Base-by-base conservation (phyloP, 1,284 basidiomycete species). In the Apiotrichum veenhuisii region DNA sequence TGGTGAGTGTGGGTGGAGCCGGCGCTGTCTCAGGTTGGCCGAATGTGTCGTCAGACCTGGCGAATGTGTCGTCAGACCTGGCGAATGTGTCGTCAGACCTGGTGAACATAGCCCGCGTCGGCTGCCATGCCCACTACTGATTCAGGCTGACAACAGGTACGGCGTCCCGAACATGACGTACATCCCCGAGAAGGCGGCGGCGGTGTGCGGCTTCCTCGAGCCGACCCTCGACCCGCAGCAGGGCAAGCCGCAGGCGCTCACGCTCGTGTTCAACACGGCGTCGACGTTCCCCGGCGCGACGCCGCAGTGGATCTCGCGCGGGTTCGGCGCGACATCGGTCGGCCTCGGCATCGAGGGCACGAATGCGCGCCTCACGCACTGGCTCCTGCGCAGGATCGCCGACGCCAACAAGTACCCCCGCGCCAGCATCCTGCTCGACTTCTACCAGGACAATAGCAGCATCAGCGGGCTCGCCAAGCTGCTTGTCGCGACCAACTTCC, bases 291-390 rank as follows among this genome's bases (percentile, higher is more conserved):
- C 89, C 1, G 78, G 91, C 23, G 87, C 89, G 0, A 76, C 87
- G 23, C 89, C 89, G 12, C 83, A 85, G 10, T 77, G 81, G 10
- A 79, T 92, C 41, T 89, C 91, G 17, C 83, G 82, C 63, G 91
- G 91, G 1, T 84, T 90, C 63, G 89, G 90, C 25, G 90, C 84
- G 83, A 88, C 89, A 0, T 77, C 79, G 23, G 79, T 81, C 74
- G 84, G 85, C 8, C 68, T 92, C 11, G 91, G 91, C 3, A 78
- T 91, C 23, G 85, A 89, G 68, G 91, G 91, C 3, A 85, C 91
- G 44, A 94, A 95, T 68, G 79, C 79, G n/a, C 80, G 86, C 23
- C 74, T 91, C 1, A 84, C 82, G 1, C 77, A 76, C 55, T 91
- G 88, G 86, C 65, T 92, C n/a, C 68, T 91, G 44, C 79, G 81